Base-by-base conservation (phyloP, 805 yeast genomes). In the Pichia eremophila region DNA sequence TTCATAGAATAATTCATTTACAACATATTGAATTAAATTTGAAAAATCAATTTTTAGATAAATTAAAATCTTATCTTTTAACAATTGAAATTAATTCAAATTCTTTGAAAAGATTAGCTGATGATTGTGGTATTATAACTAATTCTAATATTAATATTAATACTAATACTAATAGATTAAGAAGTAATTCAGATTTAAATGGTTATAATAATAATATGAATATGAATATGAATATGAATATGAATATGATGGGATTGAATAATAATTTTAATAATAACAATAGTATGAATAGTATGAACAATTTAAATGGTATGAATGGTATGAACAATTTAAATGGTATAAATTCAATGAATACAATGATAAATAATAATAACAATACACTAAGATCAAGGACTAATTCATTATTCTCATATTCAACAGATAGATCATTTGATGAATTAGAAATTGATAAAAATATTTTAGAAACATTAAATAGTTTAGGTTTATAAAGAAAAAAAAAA, bases 71-170 rank as follows among this genome's bases (percentile, higher is more conserved):
- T 41, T 76, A 81, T 8, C 67, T 90, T 48, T 66, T 79, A 39
- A 84, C 80, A 61, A 79, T 85, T 25, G 74, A 86, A 49, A 77
- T 81, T 6, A 67, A 88, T 46, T 66, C 79, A 41, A 83, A 83
- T 43, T 85, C 84, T 35, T 86, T 87, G 65, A 85, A 86, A 60
- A 79, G 95, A 54, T 70, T 93, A 48, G 77, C 90, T 75, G 98
- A 91, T 56, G 98, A 91, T 64, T 91, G 89, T 52, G 97, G 97
- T 4, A 68, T 90, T 45, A 66, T 63, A 42, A 51, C 51, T 3
- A 42, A 40, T 57, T 56, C 37, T 39, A 41, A 22, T 22, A 5
- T 31, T 51, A 60, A 42, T 55, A 60, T 53, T 2, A 42, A 40
- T 57, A 57, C 51, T 3, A 42, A 37, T 57, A 57, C 40, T 51